Percentiles rank a stretch among this genome's conserved stretches.
These are phyloP conservation scores for Curvularia sp. DNA, from an alignment of 2,329 filamentous ascomycete species.

Conservation along the genomic window DNA sequence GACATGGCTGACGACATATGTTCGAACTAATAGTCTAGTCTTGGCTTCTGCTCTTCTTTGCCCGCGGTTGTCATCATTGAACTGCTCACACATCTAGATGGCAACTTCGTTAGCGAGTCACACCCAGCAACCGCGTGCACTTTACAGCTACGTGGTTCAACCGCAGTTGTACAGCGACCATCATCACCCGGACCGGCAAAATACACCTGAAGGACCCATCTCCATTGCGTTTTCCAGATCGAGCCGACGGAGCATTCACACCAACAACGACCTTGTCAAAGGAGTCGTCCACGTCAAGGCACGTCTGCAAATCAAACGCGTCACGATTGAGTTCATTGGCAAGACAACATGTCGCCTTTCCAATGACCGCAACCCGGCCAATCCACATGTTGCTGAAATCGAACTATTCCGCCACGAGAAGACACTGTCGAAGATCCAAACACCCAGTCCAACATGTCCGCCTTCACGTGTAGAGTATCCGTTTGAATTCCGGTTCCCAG, in stretches of 20 bases:
- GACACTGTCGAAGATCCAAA: conserved; percentile 10
- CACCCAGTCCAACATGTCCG: conserved; percentile 25
- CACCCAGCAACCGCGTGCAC: conserved; percentile 18
- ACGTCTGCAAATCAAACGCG: conserved; percentile 19
- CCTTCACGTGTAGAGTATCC: conserved; percentile 26
- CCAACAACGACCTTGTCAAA: conserved; percentile 30
- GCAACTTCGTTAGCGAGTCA: conserved; percentile 12
- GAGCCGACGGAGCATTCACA: conserved; percentile 27
- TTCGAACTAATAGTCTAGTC: background rate
- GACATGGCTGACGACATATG: background rate
- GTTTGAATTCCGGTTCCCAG: conserved; percentile 35
- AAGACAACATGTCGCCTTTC: conserved; percentile 27
- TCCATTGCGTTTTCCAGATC: conserved; percentile 27
- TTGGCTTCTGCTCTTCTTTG: background rate
- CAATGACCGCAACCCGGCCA: conserved; percentile 24
- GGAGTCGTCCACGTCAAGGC: conserved; percentile 29
- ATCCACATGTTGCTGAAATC: conserved; percentile 19
- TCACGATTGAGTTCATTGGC: conserved; percentile 28
- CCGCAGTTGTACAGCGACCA: conserved; percentile 28
- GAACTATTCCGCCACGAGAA: conserved; percentile 25
- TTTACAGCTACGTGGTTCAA: conserved; percentile 27
- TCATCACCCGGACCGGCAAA: conserved; percentile 27
- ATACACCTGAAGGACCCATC: conserved; percentile 25
- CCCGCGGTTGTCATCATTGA: background rate
- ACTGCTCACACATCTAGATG: conserved; percentile 4